A percentile compares a stretch with the other conserved stretches of the same genome.
Evolutionary conservation across 116 monocot genomes (phyloP).

Genomic region (Posidonia oceanica): DNA sequence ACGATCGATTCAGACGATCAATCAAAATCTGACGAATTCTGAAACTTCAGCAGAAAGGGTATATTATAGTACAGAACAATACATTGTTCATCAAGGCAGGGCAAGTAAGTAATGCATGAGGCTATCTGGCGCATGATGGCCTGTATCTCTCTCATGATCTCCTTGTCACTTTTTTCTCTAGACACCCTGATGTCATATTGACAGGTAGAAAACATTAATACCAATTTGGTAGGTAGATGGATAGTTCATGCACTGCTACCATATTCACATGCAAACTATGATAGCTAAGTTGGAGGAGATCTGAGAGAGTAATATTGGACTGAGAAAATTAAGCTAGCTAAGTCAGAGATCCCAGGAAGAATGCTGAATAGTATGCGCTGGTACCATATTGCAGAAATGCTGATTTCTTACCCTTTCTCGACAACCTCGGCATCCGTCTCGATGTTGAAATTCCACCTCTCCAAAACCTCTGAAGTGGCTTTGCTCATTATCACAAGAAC

Average conservation of each 20-base stretch:
- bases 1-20: neutral
- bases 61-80: neutral
- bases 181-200: slow-evolving; percentile 31
- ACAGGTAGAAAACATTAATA: no score
- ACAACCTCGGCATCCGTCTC: slow-evolving; percentile 83
- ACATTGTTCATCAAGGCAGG: slow-evolving; percentile 94
- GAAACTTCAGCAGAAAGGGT: neutral
- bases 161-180: slow-evolving; percentile 90
- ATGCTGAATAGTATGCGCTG: no score
- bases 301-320: no score
- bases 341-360: no score
- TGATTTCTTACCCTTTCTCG: slow-evolving; percentile 50
- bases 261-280: no score
- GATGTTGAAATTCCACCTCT: slow-evolving; percentile 95
- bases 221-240: no score
- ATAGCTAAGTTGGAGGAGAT: no score
- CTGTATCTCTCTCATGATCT: slow-evolving; percentile 99
- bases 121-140: slow-evolving; percentile 98
- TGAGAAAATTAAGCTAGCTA: no score
- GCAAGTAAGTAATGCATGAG: slow-evolving; percentile 93
- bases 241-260: no score
- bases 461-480: slow-evolving; percentile 73
- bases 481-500: slow-evolving; percentile 96
- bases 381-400: no score
- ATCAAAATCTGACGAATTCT: neutral